Evolutionary conservation across 768 basidiomycete species (phyloP), one percentile per base, ranked within the genome.

Genomic region (Pisolithus sp.): DNA sequence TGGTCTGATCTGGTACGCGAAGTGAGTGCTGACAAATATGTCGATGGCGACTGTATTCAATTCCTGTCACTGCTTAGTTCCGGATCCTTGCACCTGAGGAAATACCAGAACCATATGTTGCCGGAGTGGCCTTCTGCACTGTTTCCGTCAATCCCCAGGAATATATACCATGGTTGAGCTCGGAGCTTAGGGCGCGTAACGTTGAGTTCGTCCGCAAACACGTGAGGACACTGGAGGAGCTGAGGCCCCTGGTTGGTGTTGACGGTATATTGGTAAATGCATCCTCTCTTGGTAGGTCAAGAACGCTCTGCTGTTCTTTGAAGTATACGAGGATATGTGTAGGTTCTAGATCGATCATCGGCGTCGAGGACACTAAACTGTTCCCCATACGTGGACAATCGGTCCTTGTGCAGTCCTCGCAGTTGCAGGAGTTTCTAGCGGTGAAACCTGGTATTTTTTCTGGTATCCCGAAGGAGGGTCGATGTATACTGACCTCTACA

Each of bases 321-420:
- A 18, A 49, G 12, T 59, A 17, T 51, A 48, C 36, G 24, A 34
- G 18, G 39, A 17, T 34, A 12, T 21, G 31, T 38, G 10, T 47
- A 77, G 86, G 86, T 4, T 82, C 91, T 8, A 75, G 80, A 46
- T 82, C 80, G 30, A 74, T 95, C 40, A 79, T 87, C 12, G 93
- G 92, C 5, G 81, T 94, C 2, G 84, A 93, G 60, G 93, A 96
- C 65, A 74, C 75, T 52, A 72, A 70, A 21, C 70, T 93, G 21
- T 82, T 80, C 62, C 90, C 93, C 1, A 78, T 93, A 56, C 76
- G 91, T 41, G 93, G 93, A 7, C 93, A 95, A 69, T 85, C 89
- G 0, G 82, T 93, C 8, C 65, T 93, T 17, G 73, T 94, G 20
- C 68, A 79, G 37, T 87, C 89, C 2, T 85, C 88, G 0, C 76